Evolutionary conservation across 345 rosid species (phyloP).

Genomic region (Syzygium aromaticum): DNA sequence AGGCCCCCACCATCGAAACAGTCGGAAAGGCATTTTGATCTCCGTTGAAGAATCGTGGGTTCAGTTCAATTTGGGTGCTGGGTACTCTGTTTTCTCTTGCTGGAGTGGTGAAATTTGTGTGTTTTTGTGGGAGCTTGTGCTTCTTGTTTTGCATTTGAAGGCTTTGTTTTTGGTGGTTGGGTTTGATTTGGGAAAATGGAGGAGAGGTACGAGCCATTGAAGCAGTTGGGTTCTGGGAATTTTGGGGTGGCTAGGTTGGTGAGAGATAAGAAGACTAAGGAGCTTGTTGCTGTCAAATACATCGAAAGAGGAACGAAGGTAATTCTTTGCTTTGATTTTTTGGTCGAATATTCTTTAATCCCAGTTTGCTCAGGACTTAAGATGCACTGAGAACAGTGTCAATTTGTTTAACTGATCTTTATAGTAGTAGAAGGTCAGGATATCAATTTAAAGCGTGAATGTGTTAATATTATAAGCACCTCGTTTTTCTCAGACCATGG

Average conservation of each 20-base stretch:
- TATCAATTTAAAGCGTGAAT: not conserved
- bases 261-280: slow-evolving; percentile 69
- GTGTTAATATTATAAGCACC: not conserved
- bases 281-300: slow-evolving; percentile 89
- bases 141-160: not conserved
- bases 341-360: not conserved
- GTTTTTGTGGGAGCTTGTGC: not conserved
- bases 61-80: not conserved
- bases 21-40: not conserved
- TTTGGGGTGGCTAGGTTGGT: slow-evolving; percentile 88
- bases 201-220: slow-evolving; percentile 67
- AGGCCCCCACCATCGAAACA: not conserved
- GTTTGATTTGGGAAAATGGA: slow-evolving; percentile 16
- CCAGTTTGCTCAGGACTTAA: not conserved
- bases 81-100: not conserved
- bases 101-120: not conserved
- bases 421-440: not conserved
- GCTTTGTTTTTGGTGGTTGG: not conserved
- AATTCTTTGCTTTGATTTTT: not conserved
- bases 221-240: slow-evolving; percentile 82
- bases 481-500: not conserved
- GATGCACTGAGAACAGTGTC: not conserved
- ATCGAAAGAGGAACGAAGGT: slow-evolving; percentile 97
- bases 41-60: not conserved
- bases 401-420: not conserved